phyloP scores from a whole-genome alignment of 2,329 filamentous ascomycete species.

The Aspergillus chevalieri region DNA sequence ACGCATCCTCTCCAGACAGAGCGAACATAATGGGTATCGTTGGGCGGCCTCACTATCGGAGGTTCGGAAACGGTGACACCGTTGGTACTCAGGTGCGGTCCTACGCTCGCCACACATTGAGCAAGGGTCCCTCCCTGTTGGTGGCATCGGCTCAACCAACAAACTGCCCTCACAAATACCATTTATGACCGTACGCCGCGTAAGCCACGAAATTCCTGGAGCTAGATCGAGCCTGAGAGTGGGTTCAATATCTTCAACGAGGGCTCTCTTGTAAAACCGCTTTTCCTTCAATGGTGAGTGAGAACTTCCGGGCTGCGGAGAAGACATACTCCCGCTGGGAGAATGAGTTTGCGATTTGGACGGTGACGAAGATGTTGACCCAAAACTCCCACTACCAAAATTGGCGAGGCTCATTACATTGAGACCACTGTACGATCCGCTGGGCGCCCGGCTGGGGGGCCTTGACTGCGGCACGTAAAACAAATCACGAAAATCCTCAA shows the following conservation, averaged over 20 bases:
- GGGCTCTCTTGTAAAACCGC: constrained; percentile 84
- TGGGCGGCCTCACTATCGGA: constrained; percentile 82
- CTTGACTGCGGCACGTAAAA: constrained; percentile 61
- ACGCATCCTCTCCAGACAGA: constrained; percentile 76
- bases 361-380: constrained; percentile 55
- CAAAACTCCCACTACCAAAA: constrained; percentile 39
- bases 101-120: constrained; percentile 82
- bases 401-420: constrained; percentile 53
- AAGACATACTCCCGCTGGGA: constrained; percentile 36
- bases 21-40: constrained; percentile 81
- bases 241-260: constrained; percentile 90
- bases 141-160: constrained; percentile 80
- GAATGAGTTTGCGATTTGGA: constrained; percentile 55
- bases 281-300: constrained; percentile 69
- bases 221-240: constrained; percentile 84
- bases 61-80: constrained; percentile 82
- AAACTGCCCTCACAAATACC: constrained; percentile 79
- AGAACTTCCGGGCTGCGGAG: constrained; percentile 39
- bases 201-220: constrained; percentile 88
- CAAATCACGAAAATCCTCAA: constrained; percentile 77
- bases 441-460: constrained; percentile 62
- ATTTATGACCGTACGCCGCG: constrained; percentile 73
- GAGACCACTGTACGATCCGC: constrained; percentile 62
- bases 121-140: constrained; percentile 60
- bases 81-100: constrained; percentile 62